phyloP scores from a whole-genome alignment of 345 rosid genomes.

The Turritis glabra region DNA sequence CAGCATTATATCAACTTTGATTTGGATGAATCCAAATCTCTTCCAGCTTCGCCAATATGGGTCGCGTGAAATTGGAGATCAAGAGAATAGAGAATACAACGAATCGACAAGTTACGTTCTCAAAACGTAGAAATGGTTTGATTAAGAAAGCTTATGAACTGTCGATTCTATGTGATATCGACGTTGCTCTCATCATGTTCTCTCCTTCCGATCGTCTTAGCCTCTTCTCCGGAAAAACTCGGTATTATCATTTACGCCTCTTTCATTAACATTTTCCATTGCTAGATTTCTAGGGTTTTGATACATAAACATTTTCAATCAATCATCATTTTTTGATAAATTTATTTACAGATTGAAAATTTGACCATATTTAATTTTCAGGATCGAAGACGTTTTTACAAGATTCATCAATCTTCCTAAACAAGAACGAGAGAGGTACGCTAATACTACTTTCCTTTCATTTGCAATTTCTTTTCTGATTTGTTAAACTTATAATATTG shows the following conservation, averaged over 20 bases:
- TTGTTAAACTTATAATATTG: not conserved
- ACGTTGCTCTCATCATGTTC: constrained; percentile 83
- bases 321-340: not conserved
- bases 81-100: constrained; percentile 81
- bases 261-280: not conserved
- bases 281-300: not conserved
- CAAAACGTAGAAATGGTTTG: constrained; percentile 87
- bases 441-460: not conserved
- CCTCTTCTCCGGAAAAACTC: constrained; percentile 70
- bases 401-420: constrained; percentile 63
- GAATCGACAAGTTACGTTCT: constrained; percentile 76
- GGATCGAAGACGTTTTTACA: constrained; percentile 77
- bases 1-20: not conserved
- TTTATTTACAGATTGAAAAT: not conserved
- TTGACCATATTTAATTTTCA: too few relatives aligned
- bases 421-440: constrained; percentile 69
- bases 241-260: constrained; percentile 39
- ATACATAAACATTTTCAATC: not conserved
- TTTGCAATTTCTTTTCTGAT: not conserved
- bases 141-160: constrained; percentile 89
- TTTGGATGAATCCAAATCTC: constrained; percentile 5
- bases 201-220: constrained; percentile 68
- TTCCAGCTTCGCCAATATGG: constrained; percentile 42
- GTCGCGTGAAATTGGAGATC: constrained; percentile 74
- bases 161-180: constrained; percentile 80